These are phyloP conservation scores for Paecilomyces niveus DNA, from an alignment of 2,329 filamentous ascomycete species.

Conservation along the genomic window DNA sequence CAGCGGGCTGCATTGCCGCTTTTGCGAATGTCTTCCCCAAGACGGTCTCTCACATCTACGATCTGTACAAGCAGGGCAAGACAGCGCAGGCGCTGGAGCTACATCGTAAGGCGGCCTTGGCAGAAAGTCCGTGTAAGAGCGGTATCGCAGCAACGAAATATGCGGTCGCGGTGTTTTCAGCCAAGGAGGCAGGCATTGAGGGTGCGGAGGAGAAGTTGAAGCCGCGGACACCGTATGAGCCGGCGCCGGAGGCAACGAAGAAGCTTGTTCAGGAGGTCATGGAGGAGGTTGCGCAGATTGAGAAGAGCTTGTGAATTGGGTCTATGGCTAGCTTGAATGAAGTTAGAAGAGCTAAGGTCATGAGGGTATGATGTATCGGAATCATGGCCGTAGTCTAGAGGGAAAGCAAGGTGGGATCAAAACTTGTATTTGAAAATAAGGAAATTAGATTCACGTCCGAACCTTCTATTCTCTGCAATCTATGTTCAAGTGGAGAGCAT, in stretches of 20 bases:
- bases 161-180: constrained; percentile 55
- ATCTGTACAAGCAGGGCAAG: constrained; percentile 54
- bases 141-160: constrained; percentile 65
- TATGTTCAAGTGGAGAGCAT: no score
- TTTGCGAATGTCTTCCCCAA: constrained; percentile 54
- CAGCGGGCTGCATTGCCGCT: constrained; percentile 49
- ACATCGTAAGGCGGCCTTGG: constrained; percentile 56
- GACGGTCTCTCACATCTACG: constrained; percentile 52
- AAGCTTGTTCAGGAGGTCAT: constrained; percentile 35
- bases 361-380: neutral
- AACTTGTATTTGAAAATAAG: no score
- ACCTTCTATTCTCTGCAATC: no score
- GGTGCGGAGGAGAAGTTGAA: constrained; percentile 51
- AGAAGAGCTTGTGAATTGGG: constrained; percentile 19
- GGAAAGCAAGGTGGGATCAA: no score
- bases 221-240: constrained; percentile 57
- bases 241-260: constrained; percentile 38
- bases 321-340: no score
- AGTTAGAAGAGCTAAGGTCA: neutral
- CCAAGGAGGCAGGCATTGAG: constrained; percentile 52
- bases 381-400: neutral
- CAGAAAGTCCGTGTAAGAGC: constrained; percentile 58
- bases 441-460: no score
- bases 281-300: constrained; percentile 34
- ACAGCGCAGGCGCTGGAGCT: constrained; percentile 52